phyloP scores from a whole-genome alignment of 768 basidiomycete genomes.

The Solioccasus polychromus region DNA sequence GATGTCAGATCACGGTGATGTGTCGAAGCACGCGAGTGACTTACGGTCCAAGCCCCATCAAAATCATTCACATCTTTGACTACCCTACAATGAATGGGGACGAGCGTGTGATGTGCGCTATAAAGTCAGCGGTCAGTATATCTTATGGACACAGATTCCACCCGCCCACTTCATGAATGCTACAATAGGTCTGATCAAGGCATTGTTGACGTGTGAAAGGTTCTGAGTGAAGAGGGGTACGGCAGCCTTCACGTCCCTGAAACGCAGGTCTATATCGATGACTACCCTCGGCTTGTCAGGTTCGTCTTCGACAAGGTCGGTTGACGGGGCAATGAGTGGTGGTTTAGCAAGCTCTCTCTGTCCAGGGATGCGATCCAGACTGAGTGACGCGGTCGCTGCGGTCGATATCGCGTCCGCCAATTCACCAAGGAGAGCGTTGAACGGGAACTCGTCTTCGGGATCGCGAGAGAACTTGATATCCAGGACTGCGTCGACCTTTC shows the following conservation, averaged over 20 bases:
- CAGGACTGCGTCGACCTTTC: slow-evolving; percentile 93
- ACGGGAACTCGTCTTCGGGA: slow-evolving; percentile 61
- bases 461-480: slow-evolving; percentile 97
- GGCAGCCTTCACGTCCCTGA: slow-evolving; percentile 92
- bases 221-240: slow-evolving; percentile 91
- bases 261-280: slow-evolving; percentile 91
- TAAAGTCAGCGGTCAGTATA: slow-evolving; percentile 5
- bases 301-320: slow-evolving; percentile 28
- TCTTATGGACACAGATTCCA: background rate
- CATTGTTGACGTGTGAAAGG: slow-evolving; percentile 88
- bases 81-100: slow-evolving; percentile 91
- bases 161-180: slow-evolving; percentile 92
- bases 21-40: slow-evolving; percentile 27
- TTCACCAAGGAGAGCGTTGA: slow-evolving; percentile 85
- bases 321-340: slow-evolving; percentile 70
- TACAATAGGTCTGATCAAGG: slow-evolving; percentile 91
- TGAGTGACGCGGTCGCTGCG: slow-evolving; percentile 45
- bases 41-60: slow-evolving; percentile 94
- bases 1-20: slow-evolving; percentile 3
- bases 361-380: slow-evolving; percentile 73
- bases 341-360: slow-evolving; percentile 86
- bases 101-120: slow-evolving; percentile 89
- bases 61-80: slow-evolving; percentile 83
- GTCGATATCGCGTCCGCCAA: slow-evolving; percentile 86
- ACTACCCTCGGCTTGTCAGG: slow-evolving; percentile 50